phyloP scores from a whole-genome alignment of 192 early-diverging fungal species.

The Fimicolochytrium jonesii region DNA sequence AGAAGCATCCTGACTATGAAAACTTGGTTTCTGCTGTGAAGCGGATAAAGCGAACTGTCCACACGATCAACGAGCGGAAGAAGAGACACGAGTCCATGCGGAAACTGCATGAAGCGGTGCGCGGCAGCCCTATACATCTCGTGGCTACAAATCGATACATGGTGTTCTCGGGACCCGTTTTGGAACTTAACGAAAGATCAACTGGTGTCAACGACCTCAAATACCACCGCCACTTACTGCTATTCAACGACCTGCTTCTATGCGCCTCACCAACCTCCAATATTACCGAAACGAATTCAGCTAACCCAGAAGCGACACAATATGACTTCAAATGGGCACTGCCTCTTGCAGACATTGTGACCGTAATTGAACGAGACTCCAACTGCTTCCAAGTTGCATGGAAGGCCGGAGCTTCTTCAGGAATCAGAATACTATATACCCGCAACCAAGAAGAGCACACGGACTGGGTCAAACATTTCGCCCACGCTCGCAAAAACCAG shows the following conservation, averaged over 20 bases:
- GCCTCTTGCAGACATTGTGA: slow-evolving; percentile 7
- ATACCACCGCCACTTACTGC: background rate
- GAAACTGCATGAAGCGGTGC: slow-evolving; percentile 1
- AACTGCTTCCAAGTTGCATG: background rate
- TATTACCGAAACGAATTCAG: background rate
- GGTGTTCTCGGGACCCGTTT: slow-evolving; percentile 1
- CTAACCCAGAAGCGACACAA: background rate
- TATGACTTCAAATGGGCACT: slow-evolving; percentile 13
- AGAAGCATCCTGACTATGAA: slow-evolving; percentile 9
- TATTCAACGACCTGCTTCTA: slow-evolving; percentile 14
- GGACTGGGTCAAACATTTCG: background rate
- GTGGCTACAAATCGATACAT: slow-evolving; percentile 1
- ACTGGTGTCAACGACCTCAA: background rate
- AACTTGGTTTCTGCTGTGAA: background rate
- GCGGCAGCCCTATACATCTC: slow-evolving; percentile 14
- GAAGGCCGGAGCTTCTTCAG: background rate
- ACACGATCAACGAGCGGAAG: slow-evolving; percentile 21
- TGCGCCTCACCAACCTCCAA: no score
- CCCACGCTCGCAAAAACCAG: background rate
- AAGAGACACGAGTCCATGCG: slow-evolving; percentile 14
- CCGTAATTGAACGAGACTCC: background rate
- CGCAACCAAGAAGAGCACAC: slow-evolving; percentile 1
- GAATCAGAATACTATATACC: slow-evolving; percentile 11
- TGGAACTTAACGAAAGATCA: slow-evolving; percentile 3
- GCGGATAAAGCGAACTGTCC: slow-evolving; percentile 14